Percentiles rank a stretch among this genome's conserved stretches.
Evolutionary conservation across 1,139 yeast genomes (phyloP).

Genomic region (Saccharomyces hybrid): DNA sequence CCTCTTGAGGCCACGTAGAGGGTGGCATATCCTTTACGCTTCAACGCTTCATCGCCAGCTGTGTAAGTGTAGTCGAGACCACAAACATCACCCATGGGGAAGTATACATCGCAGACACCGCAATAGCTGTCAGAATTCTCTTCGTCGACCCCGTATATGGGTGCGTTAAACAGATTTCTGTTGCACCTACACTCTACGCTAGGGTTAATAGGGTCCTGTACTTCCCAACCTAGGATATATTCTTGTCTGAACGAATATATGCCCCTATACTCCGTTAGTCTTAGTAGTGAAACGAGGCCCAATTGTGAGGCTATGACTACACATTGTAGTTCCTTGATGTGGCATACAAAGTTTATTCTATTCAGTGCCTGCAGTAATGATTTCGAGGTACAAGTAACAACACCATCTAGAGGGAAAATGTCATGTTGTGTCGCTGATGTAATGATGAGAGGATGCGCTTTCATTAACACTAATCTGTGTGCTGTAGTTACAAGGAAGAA

Average conservation of each 20-base stretch:
- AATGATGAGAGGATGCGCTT: slow-evolving; percentile 35
- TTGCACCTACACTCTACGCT: neutral
- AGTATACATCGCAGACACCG: slow-evolving; percentile 4
- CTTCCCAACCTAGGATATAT: slow-evolving; percentile 23
- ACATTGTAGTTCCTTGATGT: slow-evolving; percentile 48
- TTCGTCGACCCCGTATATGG: neutral
- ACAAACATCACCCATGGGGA: slow-evolving; percentile 8
- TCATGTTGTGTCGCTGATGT: slow-evolving; percentile 37
- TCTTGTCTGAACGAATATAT: slow-evolving; percentile 46
- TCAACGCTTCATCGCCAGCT: slow-evolving; percentile 10
- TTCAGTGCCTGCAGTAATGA: slow-evolving; percentile 36
- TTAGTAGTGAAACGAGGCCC: slow-evolving; percentile 45
- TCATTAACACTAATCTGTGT: slow-evolving; percentile 13
- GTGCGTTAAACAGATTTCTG: neutral
- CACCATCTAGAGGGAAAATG: slow-evolving; percentile 34
- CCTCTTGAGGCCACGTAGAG: slow-evolving; percentile 8
- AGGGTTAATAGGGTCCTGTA: slow-evolving; percentile 13
- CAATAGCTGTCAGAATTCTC: neutral
- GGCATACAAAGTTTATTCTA: slow-evolving; percentile 41
- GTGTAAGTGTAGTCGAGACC: slow-evolving; percentile 19
- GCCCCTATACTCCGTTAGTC: slow-evolving; percentile 49
- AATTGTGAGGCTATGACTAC: slow-evolving; percentile 46
- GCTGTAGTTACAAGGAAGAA: slow-evolving; percentile 21
- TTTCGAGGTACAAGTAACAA: slow-evolving; percentile 29
- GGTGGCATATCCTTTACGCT: slow-evolving; percentile 12